Conservation (phyloP, 139 green algal species). For the Dunaliella sp. region DNA sequence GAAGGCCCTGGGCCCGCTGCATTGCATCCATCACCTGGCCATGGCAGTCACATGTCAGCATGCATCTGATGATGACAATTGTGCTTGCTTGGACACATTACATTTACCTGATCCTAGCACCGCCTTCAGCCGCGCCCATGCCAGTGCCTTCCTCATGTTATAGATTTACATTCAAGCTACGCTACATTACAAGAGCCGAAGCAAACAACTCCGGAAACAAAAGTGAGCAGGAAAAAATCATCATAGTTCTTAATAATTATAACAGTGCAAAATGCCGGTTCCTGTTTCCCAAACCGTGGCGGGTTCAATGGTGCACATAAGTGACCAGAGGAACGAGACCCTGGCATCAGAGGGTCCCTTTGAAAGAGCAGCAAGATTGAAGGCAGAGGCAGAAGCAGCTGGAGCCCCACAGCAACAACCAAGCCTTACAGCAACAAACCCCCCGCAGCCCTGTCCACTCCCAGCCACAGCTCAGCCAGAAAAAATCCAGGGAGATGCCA, state of each 20-base stretch:
- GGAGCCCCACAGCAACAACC: neutral
- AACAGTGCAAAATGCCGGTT: conserved; percentile 48
- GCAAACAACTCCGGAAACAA: neutral
- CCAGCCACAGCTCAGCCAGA: conserved; percentile 7
- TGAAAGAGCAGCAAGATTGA: conserved; percentile 23
- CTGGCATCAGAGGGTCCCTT: conserved; percentile 49
- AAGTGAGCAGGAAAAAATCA: too few relatives aligned
- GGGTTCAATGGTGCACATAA: conserved; percentile 36
- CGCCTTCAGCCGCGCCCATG: too few relatives aligned
- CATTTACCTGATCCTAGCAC: neutral
- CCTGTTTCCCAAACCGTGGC: conserved; percentile 47
- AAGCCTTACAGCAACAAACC: conserved; percentile 8
- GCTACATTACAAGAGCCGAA: neutral
- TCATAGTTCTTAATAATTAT: neutral
- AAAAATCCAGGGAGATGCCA: neutral
- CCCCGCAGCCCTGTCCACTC: neutral
- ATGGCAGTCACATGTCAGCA: too few relatives aligned
- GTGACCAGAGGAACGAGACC: conserved; percentile 6
- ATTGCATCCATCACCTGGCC: too few relatives aligned
- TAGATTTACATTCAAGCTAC: too few relatives aligned
- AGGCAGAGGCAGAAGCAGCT: conserved; percentile 2
- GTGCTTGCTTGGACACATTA: neutral
- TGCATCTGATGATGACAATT: too few relatives aligned
- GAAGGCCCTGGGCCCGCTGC: too few relatives aligned
- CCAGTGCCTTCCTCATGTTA: too few relatives aligned